Evolutionary conservation across 345 rosid genomes (phyloP).

Genomic region (Psidium guajava): DNA sequence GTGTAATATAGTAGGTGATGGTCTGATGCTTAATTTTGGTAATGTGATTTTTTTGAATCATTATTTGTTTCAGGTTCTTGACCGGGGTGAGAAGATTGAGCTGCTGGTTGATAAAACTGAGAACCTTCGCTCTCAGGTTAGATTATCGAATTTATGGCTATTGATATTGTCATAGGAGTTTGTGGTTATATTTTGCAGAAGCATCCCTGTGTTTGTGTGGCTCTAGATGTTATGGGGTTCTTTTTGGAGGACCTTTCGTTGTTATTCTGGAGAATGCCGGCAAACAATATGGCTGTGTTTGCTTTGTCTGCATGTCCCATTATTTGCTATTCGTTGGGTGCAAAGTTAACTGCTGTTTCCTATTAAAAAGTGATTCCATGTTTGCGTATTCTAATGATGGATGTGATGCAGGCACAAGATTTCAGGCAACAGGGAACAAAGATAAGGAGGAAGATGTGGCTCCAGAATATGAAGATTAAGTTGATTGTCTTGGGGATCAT

Average conservation of each 20-base stretch:
- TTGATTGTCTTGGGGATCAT: conserved; percentile 64
- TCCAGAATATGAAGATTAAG: conserved; percentile 90
- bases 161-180: background rate
- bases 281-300: background rate
- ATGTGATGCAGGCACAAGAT: conserved; percentile 69
- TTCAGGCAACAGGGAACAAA: conserved; percentile 88
- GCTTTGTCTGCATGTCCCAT: background rate
- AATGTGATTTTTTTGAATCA: background rate
- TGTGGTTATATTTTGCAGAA: background rate
- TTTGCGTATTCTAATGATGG: background rate
- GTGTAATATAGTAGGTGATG: background rate
- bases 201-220: background rate
- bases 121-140: conserved; percentile 92
- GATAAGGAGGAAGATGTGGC: conserved; percentile 83
- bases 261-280: background rate
- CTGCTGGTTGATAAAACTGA: conserved; percentile 97
- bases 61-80: conserved; percentile 58
- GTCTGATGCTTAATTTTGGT: background rate
- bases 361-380: background rate
- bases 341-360: background rate
- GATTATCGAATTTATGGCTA: background rate
- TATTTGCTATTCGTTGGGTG: background rate
- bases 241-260: background rate
- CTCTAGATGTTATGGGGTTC: background rate
- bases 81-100: conserved; percentile 99